phyloP scores from a whole-genome alignment of 2,329 filamentous ascomycete genomes.

The Dryadomyces sulphureus region DNA sequence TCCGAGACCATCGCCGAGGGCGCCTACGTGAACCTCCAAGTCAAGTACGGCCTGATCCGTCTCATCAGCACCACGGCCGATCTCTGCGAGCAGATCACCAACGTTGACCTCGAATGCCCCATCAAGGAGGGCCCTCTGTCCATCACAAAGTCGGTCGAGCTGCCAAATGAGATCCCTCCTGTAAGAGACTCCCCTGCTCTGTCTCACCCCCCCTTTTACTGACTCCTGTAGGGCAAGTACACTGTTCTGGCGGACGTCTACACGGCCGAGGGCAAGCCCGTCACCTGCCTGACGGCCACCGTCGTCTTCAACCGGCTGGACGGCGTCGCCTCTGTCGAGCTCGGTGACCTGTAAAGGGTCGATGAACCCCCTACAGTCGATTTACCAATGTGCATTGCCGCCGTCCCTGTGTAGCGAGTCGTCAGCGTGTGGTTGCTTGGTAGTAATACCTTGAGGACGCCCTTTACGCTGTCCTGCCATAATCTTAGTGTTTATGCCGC shows the following conservation, averaged over 20 bases:
- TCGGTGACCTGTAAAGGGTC: constrained; percentile 1
- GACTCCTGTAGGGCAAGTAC: constrained; percentile 61
- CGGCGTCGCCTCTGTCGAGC: constrained; percentile 2
- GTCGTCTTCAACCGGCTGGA: constrained; percentile 42
- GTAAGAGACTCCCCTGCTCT: constrained; percentile 37
- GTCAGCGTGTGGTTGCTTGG: background rate
- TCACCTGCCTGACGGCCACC: constrained; percentile 75
- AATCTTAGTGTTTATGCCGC: no score
- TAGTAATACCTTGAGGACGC: no score
- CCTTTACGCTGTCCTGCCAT: no score
- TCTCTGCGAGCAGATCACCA: constrained; percentile 76
- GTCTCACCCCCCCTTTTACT: background rate
- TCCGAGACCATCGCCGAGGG: constrained; percentile 58
- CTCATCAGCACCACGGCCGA: constrained; percentile 70
- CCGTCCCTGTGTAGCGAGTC: no score
- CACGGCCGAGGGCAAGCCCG: constrained; percentile 53
- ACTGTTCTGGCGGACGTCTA: constrained; percentile 76
- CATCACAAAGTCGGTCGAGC: constrained; percentile 67
- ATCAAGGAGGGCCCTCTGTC: constrained; percentile 62
- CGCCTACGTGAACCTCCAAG: constrained; percentile 66
- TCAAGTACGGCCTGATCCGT: constrained; percentile 90
- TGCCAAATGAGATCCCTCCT: constrained; percentile 77
- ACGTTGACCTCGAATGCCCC: constrained; percentile 82
- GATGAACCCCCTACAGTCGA: no score
- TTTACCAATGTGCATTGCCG: background rate